phyloP scores from a whole-genome alignment of 2,329 filamentous ascomycete genomes.

The Pestalotiopsis sp. region DNA sequence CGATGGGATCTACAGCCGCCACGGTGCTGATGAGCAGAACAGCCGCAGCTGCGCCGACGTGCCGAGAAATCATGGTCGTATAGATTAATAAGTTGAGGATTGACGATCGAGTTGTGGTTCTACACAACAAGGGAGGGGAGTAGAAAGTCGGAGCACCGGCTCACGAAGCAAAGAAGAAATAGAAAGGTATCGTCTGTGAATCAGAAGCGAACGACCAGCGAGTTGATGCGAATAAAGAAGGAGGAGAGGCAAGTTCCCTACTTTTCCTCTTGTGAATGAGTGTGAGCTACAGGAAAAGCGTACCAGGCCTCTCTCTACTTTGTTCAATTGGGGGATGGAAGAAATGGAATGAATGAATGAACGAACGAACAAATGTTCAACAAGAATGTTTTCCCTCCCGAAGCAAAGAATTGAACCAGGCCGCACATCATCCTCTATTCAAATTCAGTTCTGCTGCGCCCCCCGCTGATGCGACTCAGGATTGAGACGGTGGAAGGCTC shows the following conservation, averaged over 20 bases:
- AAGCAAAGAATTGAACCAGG: not conserved
- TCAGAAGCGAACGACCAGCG: not conserved
- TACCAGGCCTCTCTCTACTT: not conserved
- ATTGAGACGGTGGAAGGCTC: not conserved
- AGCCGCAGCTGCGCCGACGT: not conserved
- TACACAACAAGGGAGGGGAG: not conserved
- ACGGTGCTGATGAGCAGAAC: not conserved
- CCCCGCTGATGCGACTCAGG: not conserved
- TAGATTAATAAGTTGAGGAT: not conserved
- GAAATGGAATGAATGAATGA: not conserved
- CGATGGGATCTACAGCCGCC: slow-evolving; percentile 20
- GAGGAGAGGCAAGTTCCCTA: not conserved
- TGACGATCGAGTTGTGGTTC: not conserved
- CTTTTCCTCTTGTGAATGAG: not conserved
- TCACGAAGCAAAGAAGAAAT: not conserved
- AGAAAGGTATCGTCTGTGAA: not conserved
- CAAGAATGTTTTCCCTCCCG: not conserved
- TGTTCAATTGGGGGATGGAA: not conserved
- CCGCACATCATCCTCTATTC: not conserved
- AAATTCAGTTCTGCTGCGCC: not conserved
- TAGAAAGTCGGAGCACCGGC: not conserved
- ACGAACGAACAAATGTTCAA: not conserved
- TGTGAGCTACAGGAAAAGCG: not conserved
- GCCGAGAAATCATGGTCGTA: not conserved
- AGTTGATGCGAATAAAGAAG: not conserved